Evolutionary conservation across 2,329 filamentous ascomycete species (phyloP), one percentile per base, ranked within the genome.

Genomic region (Aspergillus quadricinctus): DNA sequence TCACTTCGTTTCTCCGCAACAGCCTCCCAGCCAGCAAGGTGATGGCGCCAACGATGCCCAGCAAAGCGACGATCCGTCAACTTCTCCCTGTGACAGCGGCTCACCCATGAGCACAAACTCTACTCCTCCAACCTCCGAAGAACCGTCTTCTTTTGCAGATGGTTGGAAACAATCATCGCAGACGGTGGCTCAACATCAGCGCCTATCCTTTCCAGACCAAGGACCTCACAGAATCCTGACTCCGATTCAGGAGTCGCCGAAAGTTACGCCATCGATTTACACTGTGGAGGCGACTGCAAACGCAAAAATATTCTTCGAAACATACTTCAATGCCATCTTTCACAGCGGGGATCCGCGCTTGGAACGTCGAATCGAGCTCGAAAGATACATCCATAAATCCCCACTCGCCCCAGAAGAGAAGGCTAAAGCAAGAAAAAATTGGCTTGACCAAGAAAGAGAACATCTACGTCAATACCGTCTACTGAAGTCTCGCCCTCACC

Each of bases 271-370:
- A 1, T 75, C 75, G 3, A 73, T 77, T 49, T 52, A 72, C 14
- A 96, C 92, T 0, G 87, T 91, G 0, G 93, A 97, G 74, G 85
- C 83, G 58, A 84, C 87, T 2, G 86, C 91, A 0, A 88, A 90
- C 0, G 88, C 90, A 46, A 97, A 96, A 71, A 84, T 95, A 21
- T 95, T 86, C 65, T 81, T 97, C 9, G 94, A 97, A 72, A 90
- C 86, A 0, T 84, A 92, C 65, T 97, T 89, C 76, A 88, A 92
- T 64, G 78, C 85, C n/a, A 71, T 91, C 7, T 77, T 90, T 2
- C 75, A 77, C 4, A 78, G 78, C 27, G 75, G 79, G 1, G 83
- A 81, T 3, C 79, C 85, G 53, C 83, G 89, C 0, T 81, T 82
- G 1, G 69, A 86, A 53, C 84, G 90, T 3, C 78, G 82, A 35